Conservation (phyloP, 202 grass and related monocot species). For the Dendrocalamus latiflorus region DNA sequence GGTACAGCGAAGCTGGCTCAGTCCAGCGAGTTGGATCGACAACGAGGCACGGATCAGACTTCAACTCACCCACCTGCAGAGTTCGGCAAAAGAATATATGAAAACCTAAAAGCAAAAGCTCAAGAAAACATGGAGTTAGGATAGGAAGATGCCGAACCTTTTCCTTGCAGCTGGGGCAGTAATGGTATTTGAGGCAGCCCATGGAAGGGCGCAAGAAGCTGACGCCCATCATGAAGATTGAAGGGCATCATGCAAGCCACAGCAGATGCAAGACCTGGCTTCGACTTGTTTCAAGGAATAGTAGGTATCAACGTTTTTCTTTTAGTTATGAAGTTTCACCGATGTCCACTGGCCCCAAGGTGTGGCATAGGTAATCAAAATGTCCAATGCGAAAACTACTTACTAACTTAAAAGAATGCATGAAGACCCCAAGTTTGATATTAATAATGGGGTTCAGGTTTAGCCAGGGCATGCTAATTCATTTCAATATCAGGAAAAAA, state of each 20-base stretch:
- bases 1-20: conserved; percentile 85
- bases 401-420: neutral
- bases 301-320: neutral
- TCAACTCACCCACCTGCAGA: conserved; percentile 82
- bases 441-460: neutral
- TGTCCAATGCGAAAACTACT: neutral
- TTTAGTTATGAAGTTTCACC: neutral
- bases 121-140: neutral
- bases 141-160: conserved; percentile 36
- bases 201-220: conserved; percentile 87
- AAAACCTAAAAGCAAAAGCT: neutral
- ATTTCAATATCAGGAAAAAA: neutral
- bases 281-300: conserved; percentile 50
- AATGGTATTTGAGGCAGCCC: conserved; percentile 93
- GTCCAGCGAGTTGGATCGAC: conserved; percentile 57
- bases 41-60: conserved; percentile 83
- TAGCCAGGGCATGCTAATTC: neutral
- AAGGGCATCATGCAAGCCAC: conserved; percentile 97
- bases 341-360: neutral
- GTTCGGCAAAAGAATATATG: neutral
- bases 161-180: conserved; percentile 76
- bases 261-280: conserved; percentile 71
- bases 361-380: neutral
- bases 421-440: neutral
- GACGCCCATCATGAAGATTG: conserved; percentile 75